Conservation (phyloP, 768 basidiomycete genomes). For the Infundibulicybe gibba region DNA sequence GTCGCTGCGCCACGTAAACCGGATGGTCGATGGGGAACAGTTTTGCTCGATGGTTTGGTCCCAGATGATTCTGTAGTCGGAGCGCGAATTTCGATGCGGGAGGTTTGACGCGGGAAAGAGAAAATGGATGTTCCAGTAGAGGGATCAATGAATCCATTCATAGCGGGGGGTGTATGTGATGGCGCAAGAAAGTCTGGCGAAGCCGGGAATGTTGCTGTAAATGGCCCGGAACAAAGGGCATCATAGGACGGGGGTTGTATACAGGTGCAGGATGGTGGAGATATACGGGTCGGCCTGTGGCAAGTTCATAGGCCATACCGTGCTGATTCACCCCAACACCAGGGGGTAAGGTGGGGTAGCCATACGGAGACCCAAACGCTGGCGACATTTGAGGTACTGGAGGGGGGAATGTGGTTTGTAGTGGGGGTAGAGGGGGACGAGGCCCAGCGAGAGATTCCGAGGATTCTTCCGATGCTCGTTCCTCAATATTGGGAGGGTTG, state of each 20-base stretch:
- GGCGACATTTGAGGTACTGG: slow-evolving; percentile 46
- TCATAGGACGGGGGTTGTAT: slow-evolving; percentile 65
- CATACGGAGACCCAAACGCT: slow-evolving; percentile 65
- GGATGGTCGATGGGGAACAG: slow-evolving; percentile 28
- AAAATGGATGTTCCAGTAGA: slow-evolving; percentile 69
- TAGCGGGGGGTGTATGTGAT: slow-evolving; percentile 51
- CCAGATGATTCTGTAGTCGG: slow-evolving; percentile 34
- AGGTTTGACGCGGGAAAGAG: slow-evolving; percentile 66
- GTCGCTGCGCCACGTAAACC: slow-evolving; percentile 49
- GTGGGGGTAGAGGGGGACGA: slow-evolving; percentile 31
- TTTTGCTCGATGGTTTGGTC: slow-evolving; percentile 6
- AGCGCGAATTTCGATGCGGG: slow-evolving; percentile 73
- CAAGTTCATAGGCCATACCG: slow-evolving; percentile 78
- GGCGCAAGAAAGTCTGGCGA: slow-evolving; percentile 64
- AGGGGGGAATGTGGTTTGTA: slow-evolving; percentile 41
- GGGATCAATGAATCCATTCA: slow-evolving; percentile 64
- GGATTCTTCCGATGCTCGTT: slow-evolving; percentile 6
- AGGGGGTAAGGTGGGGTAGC: slow-evolving; percentile 57
- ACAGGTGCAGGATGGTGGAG: slow-evolving; percentile 57
- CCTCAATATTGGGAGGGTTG: slow-evolving; percentile 24
- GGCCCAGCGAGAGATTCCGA: slow-evolving; percentile 14
- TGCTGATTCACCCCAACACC: slow-evolving; percentile 73
- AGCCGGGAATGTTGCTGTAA: slow-evolving; percentile 56
- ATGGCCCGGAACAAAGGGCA: slow-evolving; percentile 61
- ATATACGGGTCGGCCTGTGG: slow-evolving; percentile 78